Evolutionary conservation across 257 asterid genomes (phyloP).

Genomic region (Lycium ferocissimum): DNA sequence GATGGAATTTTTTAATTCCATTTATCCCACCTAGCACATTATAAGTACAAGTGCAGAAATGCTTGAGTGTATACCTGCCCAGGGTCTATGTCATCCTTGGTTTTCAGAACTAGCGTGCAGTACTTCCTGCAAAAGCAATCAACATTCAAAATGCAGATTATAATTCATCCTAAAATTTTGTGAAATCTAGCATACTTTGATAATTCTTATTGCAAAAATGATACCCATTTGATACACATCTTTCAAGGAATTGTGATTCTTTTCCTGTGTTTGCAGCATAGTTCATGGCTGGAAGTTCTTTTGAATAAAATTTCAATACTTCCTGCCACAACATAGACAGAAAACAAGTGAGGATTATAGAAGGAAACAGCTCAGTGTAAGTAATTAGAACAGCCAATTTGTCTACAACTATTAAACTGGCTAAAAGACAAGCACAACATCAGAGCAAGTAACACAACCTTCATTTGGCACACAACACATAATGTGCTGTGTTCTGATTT

Average conservation of each 20-base stretch:
- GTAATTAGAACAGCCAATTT: slow-evolving; percentile 9
- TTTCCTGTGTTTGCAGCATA: slow-evolving; percentile 96
- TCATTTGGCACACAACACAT: neutral
- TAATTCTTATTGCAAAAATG: neutral
- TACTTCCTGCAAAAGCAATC: slow-evolving; percentile 66
- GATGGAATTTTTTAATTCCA: neutral
- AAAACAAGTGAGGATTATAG: neutral
- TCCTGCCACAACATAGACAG: slow-evolving; percentile 57
- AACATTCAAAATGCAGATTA: slow-evolving; percentile 25
- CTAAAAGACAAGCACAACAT: slow-evolving; percentile 10
- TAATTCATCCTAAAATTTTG: neutral
- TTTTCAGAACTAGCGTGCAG: slow-evolving; percentile 71
- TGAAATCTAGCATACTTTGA: neutral
- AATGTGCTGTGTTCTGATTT: neutral
- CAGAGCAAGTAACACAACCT: neutral
- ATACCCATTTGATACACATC: slow-evolving; percentile 91
- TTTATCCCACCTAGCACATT: neutral
- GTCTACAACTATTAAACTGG: slow-evolving; percentile 5
- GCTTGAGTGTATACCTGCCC: slow-evolving; percentile 59
- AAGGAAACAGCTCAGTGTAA: neutral
- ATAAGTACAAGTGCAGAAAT: slow-evolving; percentile 6
- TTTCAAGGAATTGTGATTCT: slow-evolving; percentile 77
- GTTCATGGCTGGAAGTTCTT: slow-evolving; percentile 90
- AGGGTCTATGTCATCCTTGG: slow-evolving; percentile 43
- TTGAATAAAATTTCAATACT: slow-evolving; percentile 63